Base-by-base conservation (phyloP, 1,139 yeast species). In the Blastobotrys proliferans region DNA sequence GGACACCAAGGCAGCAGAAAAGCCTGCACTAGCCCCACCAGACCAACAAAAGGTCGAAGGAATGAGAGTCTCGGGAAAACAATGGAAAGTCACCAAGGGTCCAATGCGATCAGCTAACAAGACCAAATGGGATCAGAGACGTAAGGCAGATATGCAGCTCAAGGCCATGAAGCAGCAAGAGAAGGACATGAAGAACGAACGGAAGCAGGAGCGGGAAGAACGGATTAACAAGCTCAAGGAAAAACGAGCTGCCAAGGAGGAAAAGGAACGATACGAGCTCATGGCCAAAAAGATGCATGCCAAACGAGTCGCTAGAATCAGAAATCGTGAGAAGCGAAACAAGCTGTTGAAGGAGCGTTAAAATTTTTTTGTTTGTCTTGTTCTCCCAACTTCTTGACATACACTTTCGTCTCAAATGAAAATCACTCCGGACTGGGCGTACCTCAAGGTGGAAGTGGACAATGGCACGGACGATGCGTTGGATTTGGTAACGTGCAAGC, bases 401-500 rank as follows among this genome's bases (percentile, higher is more conserved):
- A 20, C 9, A 17, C 19, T 14, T 22, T 33, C n/a, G n/a, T n/a
- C n/a, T n/a, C n/a, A n/a, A n/a, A n/a, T 30, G 11, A 27, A 32
- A 11, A 28, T 26, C 8, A 36, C 40, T 4, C 13, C 11, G 13
- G 72, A 69, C 45, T 68, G 66, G 63, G 68, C 61, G 18, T 70
- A 69, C 45, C 43, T 69, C 35, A 60, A 55, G 39, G 48, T 67
- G 24, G 57, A 64, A 48, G 40, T 64, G 69, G 66, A 56, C 49
- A 69, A 57, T 20, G 9, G 17, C 11, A n/a, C 8, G 30, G 6
- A 8, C 4, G 33, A 22, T 35, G 26, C 16, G 21, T 43, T 66
- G 9, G 78, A 74, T 47, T 45, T 55, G 14, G 55, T 71, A 24
- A 63, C 76, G 2, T 74, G 77, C 77, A 66, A 66, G 48, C 50